Evolutionary conservation across 148 eudicot genomes (phyloP), one percentile per base, ranked within the genome.

Genomic region (Vaccinium macrocarpon): DNA sequence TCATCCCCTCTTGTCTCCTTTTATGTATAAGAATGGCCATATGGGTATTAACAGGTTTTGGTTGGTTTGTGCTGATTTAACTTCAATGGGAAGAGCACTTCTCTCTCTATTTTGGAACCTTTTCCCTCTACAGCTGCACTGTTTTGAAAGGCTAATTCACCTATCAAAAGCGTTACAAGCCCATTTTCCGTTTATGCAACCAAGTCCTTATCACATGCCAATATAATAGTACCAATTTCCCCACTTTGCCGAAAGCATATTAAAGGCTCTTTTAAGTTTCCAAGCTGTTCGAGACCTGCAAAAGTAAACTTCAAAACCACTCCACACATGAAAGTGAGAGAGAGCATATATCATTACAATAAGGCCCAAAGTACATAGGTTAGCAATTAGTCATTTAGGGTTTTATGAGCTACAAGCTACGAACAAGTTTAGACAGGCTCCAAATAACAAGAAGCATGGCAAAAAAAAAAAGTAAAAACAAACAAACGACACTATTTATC

Each of bases 61-160:
- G 49, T 78, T 68, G 78, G 51, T 68, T 78, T 59, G 32, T 72
- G 25, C 48, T 13, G 6, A 14, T 59, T 50, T 57, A n/a, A 64
- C 27, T 52, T 19, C 75, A 86, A 80, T 80, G 84, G 86, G 55
- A 80, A 74, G 81, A 78, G 83, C 86, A 83, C 86, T 86, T 80
- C 62, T 84, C 86, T 83, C 72, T 18, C 11, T 81, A 21, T 53
- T 62, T 42, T 59, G 29, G 66, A 81, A 14, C 15, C 73, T 55
- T 71, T 42, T 42, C 6, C 46, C 46, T 71, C 78, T 15, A 38
- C 42, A 23, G 78, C 66, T 55, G 76, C 83, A 79, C 76, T 59
- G 21, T 42, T 27, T 59, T 83, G 88, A 83, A 86, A 86, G n/a
- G 84, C 86, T 78, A 72, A 74, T 55, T 46, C 38, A 27, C 27